Evolutionary conservation across 192 early-diverging fungal species (phyloP), one percentile per base, ranked within the genome.

Genomic region (Coemansia sp.): DNA sequence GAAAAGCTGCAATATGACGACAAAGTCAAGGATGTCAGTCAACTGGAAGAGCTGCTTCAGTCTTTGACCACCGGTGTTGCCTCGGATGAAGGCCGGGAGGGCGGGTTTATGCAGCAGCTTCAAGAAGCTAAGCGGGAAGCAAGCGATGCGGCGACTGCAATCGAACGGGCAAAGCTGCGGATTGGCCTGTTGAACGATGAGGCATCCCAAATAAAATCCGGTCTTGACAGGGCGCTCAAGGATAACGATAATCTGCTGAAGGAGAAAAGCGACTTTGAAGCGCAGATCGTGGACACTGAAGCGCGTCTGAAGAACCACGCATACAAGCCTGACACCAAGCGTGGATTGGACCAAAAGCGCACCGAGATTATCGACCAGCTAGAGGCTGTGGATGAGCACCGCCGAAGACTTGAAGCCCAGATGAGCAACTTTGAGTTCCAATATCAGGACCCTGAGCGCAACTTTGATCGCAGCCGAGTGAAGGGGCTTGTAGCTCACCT

Each of bases 41-140:
- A 78, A 67, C 57, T 76, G 17, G 93, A 96, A 50, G 91, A 96
- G 59, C 82, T 99, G 29, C 70, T 99, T 15, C 91, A 94, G 67
- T 95, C 94, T 6, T 84, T 99, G 25, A 92, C 93, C 2, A 99
- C 95, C 0, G 97, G 97, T 23, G 74, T 99, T 29, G 84, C 95
- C 15, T 86, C 93, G 3, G 86, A 88, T 47, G 92, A 95, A 67
- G 94, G 95, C 6, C 88, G 94, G 57, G 93, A 99, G 59, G 93
- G 90, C 65, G 94, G 97, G 2, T 99, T 96, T 59, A 89, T 94
- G 88, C 91, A 97, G 77, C 97, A 98, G 66, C 75, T 99, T n/a
- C 87, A 92, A 71, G 86, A 84, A 47, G 88, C 87, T 28, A 90
- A 89, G 61, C 86, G 83, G 40, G 81, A 75, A 14, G 85, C 82